Evolutionary conservation across 805 yeast species (phyloP).

Genomic region (Zygosaccharomyces pseudorouxii): DNA sequence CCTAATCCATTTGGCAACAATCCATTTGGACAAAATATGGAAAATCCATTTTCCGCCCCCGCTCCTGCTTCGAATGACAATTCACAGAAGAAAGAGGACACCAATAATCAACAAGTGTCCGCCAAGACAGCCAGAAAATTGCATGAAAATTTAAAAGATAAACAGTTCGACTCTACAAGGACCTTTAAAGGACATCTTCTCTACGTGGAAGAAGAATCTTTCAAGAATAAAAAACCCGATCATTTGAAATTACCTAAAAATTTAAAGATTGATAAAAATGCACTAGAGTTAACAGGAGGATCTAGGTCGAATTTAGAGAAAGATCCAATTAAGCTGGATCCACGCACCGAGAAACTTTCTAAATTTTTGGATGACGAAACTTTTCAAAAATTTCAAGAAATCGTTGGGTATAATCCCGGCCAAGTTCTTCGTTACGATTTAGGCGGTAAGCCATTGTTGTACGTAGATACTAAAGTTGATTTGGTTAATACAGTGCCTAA

Average conservation of each 20-base stretch:
- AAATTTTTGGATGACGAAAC: constrained; percentile 65
- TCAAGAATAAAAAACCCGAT: constrained; percentile 49
- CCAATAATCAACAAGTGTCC: constrained; percentile 14
- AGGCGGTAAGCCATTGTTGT: constrained; percentile 73
- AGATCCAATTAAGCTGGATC: constrained; percentile 32
- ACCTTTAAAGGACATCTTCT: constrained; percentile 61
- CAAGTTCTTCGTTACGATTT: constrained; percentile 85
- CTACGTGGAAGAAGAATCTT: constrained; percentile 67
- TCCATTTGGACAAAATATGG: constrained; percentile 31
- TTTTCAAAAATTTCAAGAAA: constrained; percentile 73
- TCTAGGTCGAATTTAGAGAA: constrained; percentile 29
- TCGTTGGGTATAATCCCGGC: constrained; percentile 73
- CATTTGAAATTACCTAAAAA: constrained; percentile 47
- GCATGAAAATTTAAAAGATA: constrained; percentile 28
- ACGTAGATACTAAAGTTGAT: constrained; percentile 45
- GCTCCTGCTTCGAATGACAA: background rate
- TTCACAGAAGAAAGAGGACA: background rate
- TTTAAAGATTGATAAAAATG: constrained; percentile 48
- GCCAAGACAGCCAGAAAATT: constrained; percentile 35
- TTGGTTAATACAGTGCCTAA: constrained; percentile 44
- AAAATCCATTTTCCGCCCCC: constrained; percentile 6
- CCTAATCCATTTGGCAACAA: constrained; percentile 30
- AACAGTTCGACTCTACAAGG: constrained; percentile 17
- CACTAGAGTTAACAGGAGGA: constrained; percentile 42
- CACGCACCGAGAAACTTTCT: constrained; percentile 46